Evolutionary conservation across 768 basidiomycete species (phyloP).

Genomic region (Pleurotus citrinopileatus): DNA sequence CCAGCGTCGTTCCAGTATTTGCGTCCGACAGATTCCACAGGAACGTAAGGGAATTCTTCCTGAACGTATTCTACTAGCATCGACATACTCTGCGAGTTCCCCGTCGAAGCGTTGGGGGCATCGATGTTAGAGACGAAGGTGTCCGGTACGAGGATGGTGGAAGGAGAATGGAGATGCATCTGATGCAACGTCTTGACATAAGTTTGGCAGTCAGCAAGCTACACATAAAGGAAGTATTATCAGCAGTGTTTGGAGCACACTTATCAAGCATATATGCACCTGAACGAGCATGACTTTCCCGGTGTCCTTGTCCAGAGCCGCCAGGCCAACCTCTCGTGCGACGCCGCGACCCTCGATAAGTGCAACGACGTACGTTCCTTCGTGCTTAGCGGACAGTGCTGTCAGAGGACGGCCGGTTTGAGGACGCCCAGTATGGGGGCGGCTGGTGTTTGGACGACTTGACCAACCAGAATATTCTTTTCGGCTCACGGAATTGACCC

Average conservation of each 20-base stretch:
- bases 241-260: not conserved
- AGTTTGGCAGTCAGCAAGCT: conserved; percentile 86
- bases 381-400: conserved; percentile 52
- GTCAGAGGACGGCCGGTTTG: conserved; percentile 65
- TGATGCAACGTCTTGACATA: conserved; percentile 89
- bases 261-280: conserved; percentile 32
- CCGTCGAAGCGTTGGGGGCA: conserved; percentile 39
- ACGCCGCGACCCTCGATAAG: conserved; percentile 77
- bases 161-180: conserved; percentile 74
- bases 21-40: conserved; percentile 68
- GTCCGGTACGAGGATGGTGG: conserved; percentile 76
- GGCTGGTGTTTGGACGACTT: conserved; percentile 22
- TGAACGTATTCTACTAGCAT: conserved; percentile 69
- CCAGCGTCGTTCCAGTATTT: conserved; percentile 85
- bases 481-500: not conserved
- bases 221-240: too few species aligned
- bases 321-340: conserved; percentile 83
- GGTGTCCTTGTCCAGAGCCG: conserved; percentile 78
- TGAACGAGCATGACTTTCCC: conserved; percentile 77
- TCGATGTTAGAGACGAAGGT: conserved; percentile 69
- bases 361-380: conserved; percentile 64
- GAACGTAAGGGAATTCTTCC: conserved; percentile 69
- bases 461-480: not conserved
- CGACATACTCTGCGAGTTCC: conserved; percentile 46
- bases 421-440: conserved; percentile 55